Evolutionary conservation across 1,139 yeast species (phyloP), one percentile per base, ranked within the genome.

Genomic region (Nakaseomyces glabratus): DNA sequence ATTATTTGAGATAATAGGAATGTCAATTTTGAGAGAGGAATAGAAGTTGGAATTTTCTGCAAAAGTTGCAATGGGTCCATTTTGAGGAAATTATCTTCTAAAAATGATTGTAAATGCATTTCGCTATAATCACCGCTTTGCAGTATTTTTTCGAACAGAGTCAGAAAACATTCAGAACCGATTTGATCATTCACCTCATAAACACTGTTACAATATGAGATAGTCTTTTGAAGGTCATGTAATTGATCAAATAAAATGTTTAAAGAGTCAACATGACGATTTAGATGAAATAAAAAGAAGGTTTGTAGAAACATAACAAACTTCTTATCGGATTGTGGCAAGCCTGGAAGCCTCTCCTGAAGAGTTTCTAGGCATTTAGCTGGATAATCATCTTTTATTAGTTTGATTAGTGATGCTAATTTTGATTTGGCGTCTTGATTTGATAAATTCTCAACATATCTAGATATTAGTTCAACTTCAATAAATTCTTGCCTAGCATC

Each of bases 181-280:
- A 49, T 44, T 1, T 41, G 45, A n/a, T 54, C 42, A 33, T 67
- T 62, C 10, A 57, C 52, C 0, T 68, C 49, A 41, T 69, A 75
- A 1, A 80, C 58, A 4, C 66, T 68, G 1, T 72, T 57, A 45
- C 93, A 76, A 51, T 82, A 77, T 32, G 62, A 57, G 43, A 80
- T 68, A 0, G 93, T 82, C 12, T 65, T 63, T 16, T 61, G 61
- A 37, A 73, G 67, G 49, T 80, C 81, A 10, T 70, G 60, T 32
- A 85, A 57, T 28, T 76, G 75, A 38, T 69, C 67, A 37, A 73
- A 75, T 30, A 76, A 65, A 1, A 84, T 71, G 41, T 73, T 73
- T 18, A 90, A 62, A 0, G 88, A 78, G 34, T 73, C 69, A 10
- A 68, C 68, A 49, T 84, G 85, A 38, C 73, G 74, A 1, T 75